Evolutionary conservation across 208 protist species (phyloP), one percentile per base, ranked within the genome.

Genomic region (Leishmania aethiopica): DNA sequence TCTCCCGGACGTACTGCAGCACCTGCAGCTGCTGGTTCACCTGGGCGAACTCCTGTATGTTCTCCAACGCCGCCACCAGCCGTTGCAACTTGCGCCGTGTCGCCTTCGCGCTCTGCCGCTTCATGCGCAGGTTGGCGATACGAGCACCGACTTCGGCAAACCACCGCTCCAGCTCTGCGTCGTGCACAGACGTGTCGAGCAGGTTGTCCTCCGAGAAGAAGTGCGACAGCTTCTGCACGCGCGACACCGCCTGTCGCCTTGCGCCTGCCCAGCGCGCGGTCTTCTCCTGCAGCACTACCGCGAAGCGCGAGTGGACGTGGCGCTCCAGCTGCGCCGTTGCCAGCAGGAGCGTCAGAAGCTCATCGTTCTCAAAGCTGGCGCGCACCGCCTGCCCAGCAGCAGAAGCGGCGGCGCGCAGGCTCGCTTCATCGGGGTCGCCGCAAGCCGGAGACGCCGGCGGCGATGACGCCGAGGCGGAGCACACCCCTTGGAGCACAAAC

Each of bases 1-100:
- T 98, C 59, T 99, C 97, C 10, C 87, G 85, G 28, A 99, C 89
- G 82, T 97, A 98, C 80, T 99, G 97, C 76, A 97, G 89, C 64
- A 99, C 96, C 79, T 96, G 92, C 10, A 97, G 81, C 80, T 94
- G 96, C 69, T 88, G 86, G 80, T 95, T 93, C 76, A 98, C 89
- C 81, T 99, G 98, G 74, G 99, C 94, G 81, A 99, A 99, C 86
- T 99, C 92, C 78, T 99, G 95, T 62, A 99, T 97, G 80, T 99
- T 98, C 84, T 99, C 98, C 37, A 99, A 87, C 7, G 99, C 99
- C 60, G 92, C 86, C 42, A 99, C 96, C 7, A 99, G 86, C 83
- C 99, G 96, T 90, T 99, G 96, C 62, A 99, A 98, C 88, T 99
- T 99, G 67, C 98, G 85, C 62, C 96, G 97, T 1, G 98, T 93